Evolutionary conservation across 257 asterid species (phyloP).

Genomic region (Plectranthus barbatus): DNA sequence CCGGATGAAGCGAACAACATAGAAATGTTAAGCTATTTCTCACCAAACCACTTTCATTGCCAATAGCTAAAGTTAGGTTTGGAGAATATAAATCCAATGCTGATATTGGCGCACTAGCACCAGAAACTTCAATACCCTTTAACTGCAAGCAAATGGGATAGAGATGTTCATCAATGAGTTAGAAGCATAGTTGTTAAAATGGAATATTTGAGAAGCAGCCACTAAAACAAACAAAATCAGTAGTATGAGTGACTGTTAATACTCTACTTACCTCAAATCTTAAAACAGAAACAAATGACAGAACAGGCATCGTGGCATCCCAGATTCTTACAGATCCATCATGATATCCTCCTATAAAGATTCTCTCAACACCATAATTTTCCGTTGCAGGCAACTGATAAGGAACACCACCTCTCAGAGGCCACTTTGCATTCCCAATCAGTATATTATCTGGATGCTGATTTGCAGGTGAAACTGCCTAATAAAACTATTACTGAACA

Average conservation of each 20-base stretch:
- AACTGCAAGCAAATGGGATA: conserved; percentile 35
- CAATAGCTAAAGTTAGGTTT: conserved; percentile 63
- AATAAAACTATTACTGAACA: conserved; percentile 31
- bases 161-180: conserved; percentile 3
- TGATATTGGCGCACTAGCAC: conserved; percentile 51
- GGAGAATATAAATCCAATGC: conserved; percentile 61
- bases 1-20: conserved; percentile 6
- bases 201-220: background rate
- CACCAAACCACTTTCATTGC: conserved; percentile 84
- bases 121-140: conserved; percentile 45
- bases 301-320: conserved; percentile 79
- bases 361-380: conserved; percentile 41
- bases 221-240: background rate
- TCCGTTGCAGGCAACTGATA: conserved; percentile 38
- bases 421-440: conserved; percentile 52
- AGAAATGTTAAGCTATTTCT: conserved; percentile 17
- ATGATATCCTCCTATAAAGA: conserved; percentile 82
- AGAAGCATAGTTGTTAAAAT: conserved; percentile 6
- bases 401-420: conserved; percentile 72
- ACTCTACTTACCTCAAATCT: conserved; percentile 50
- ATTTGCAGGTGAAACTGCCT: conserved; percentile 50
- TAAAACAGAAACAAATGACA: conserved; percentile 52
- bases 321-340: conserved; percentile 84
- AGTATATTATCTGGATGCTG: conserved; percentile 26
- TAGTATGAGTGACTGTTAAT: conserved; percentile 3